Evolutionary conservation across 1,139 yeast genomes (phyloP), one percentile per base, ranked within the genome.

Genomic region (Protomyces macrosporus): DNA sequence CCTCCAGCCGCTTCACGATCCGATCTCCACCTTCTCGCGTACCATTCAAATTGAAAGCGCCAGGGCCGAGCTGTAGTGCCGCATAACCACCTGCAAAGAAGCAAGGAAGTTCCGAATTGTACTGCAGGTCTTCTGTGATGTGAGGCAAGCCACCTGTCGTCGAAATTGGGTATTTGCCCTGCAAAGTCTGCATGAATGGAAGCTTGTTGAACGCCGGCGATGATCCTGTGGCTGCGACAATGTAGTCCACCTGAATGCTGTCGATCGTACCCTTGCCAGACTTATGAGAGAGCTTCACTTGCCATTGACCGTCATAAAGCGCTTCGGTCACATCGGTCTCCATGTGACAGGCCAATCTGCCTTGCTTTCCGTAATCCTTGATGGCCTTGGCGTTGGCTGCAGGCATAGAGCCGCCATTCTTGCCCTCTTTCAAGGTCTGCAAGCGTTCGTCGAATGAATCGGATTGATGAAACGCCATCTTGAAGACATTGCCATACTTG

Each of bases 1-100:
- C 37, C 14, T 53, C 14, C 30, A 53, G 48, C 12, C 56, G 56
- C 32, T 55, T 55, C 23, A 67, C 82, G 37, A 79, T 75, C 61
- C 83, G 68, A 68, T 80, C 83, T 0, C 82, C 82, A 2, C 82
- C 82, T 10, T 76, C 68, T 40, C 83, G 69, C 0, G 82, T 82
- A 2, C 83, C 83, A 65, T 79, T 82, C 50, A 80, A 70, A 66
- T 80, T 80, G 1, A 82, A 82, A n/a, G 81, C 76, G 0, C 82
- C 77, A 0, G 83, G 82, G 0, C 83, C 83, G 65, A 79, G 75
- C 65, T 76, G 72, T 16, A 80, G 71, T 14, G 79, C 76, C 0
- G 83, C 82, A 67, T 79, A 76, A 66, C 80, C 78, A 0, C 83
- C 83, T 4, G 77, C 68, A 74, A 79, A 72, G 66, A 76, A 80